Evolutionary conservation across 2,329 filamentous ascomycete genomes (phyloP), one percentile per base, ranked within the genome.

Genomic region (Fusarium azukiicola): DNA sequence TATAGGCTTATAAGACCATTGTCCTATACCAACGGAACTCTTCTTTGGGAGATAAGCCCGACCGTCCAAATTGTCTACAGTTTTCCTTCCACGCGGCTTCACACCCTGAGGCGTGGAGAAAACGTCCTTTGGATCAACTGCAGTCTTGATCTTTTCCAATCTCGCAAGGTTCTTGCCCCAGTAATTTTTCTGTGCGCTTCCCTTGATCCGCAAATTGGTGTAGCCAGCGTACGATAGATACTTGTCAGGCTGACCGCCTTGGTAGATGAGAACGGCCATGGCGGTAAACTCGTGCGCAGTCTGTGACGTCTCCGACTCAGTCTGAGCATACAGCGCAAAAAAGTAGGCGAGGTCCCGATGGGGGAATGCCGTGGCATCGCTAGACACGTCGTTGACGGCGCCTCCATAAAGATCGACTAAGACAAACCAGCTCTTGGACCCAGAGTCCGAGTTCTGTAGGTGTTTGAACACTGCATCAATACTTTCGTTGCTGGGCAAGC

Each of bases 391-490:
- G 27, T 49, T 66, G 2, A 46, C 61, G 19, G 61, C 19, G 61
- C 61, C 61, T 66, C 61, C 61, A n/a, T 66, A 66, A 19, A 47
- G 61, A 12, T 66, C 61, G 13, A 49, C 23, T 17, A 66, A 46
- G 13, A 66, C 61, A 16, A 66, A 66, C 61, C 61, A 66, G 42
- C 44, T 58, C 36, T 58, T 58, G 9, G 54, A 58, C 17, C 54
- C 54, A 14, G 54, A 58, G 21, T 58, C 21, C 17, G 54, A 38
- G 54, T 5, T 40, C 36, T 58, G 54, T 23, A 58, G 21, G 27
- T 66, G 42, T 11, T 66, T 16, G 19, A 66, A 49, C 8, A 49
- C 42, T 16, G 61, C 11, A 32, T 66, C 61, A 17, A 66, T 66
- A 9, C 40, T 66, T 6, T 14, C 11, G 19, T 66, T 66, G 19